Conservation (phyloP, 2,329 filamentous ascomycete genomes). For the Pestalotiopsis sp. region DNA sequence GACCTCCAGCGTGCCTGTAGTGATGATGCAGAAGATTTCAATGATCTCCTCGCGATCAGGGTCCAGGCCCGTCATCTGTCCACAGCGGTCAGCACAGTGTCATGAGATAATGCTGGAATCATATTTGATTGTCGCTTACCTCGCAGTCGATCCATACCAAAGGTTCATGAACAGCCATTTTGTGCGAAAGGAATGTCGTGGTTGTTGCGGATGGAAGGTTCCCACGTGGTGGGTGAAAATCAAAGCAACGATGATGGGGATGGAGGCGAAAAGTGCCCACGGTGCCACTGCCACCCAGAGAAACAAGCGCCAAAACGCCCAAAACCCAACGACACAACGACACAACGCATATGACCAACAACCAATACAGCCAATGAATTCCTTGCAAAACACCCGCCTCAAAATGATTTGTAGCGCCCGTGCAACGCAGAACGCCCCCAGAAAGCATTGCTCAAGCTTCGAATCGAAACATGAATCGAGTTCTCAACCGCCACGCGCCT, state of each 20-base stretch:
- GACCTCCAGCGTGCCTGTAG: slow-evolving; percentile 75
- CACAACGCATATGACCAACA: not conserved
- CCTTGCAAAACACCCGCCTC: no score
- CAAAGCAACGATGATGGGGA: not conserved
- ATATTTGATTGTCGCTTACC: slow-evolving; percentile 33
- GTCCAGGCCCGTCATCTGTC: slow-evolving; percentile 91
- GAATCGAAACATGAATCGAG: no score
- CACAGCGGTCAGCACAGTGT: not conserved
- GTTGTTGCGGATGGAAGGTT: not conserved
- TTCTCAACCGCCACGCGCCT: no score
- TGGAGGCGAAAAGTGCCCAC: not conserved
- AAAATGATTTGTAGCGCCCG: no score
- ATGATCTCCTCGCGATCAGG: slow-evolving; percentile 81
- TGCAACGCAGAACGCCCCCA: no score
- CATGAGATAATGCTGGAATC: not conserved
- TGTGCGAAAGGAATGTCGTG: not conserved
- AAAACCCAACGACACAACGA: not conserved
- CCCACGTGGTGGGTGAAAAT: not conserved
- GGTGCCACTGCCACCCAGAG: not conserved
- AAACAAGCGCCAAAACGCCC: not conserved
- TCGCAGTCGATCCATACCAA: slow-evolving; percentile 43
- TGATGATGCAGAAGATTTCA: slow-evolving; percentile 91
- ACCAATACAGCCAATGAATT: no score
- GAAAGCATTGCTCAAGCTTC: no score
- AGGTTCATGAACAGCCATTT: slow-evolving; percentile 19